Conservation (phyloP, 2,329 filamentous ascomycete genomes). For the Cercospora brassicicola region DNA sequence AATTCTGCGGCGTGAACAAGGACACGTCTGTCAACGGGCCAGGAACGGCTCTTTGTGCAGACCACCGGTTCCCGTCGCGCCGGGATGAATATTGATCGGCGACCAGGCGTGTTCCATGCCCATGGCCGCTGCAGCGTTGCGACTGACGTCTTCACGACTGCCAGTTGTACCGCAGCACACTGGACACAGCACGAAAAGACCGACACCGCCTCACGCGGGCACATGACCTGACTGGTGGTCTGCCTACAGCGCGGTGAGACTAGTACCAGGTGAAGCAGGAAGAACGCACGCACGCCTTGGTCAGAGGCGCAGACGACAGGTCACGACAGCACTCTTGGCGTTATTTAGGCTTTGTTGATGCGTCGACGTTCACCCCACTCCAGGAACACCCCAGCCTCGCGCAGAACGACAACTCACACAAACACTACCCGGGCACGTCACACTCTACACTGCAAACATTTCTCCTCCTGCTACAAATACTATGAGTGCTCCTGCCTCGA, state of each 20-base stretch:
- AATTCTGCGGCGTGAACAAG: neutral
- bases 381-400: slow-evolving; percentile 7
- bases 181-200: neutral
- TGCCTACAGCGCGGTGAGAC: slow-evolving; percentile 4
- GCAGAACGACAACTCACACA: neutral
- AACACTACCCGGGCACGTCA: neutral
- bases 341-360: slow-evolving; percentile 2
- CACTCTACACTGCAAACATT: neutral
- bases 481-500: slow-evolving; percentile 9
- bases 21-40: neutral
- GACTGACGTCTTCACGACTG: slow-evolving; percentile 2
- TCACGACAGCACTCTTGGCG: neutral
- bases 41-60: neutral
- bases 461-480: neutral
- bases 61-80: neutral
- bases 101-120: neutral
- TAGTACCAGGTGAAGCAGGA: neutral
- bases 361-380: slow-evolving; percentile 6
- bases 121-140: neutral
- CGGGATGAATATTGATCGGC: neutral
- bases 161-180: neutral
- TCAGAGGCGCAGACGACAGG: slow-evolving; percentile 10
- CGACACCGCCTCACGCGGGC: neutral
- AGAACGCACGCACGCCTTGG: neutral
- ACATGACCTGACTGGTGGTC: neutral